Evolutionary conservation across 2,329 filamentous ascomycete genomes (phyloP).

Genomic region (Amauroascus niger): DNA sequence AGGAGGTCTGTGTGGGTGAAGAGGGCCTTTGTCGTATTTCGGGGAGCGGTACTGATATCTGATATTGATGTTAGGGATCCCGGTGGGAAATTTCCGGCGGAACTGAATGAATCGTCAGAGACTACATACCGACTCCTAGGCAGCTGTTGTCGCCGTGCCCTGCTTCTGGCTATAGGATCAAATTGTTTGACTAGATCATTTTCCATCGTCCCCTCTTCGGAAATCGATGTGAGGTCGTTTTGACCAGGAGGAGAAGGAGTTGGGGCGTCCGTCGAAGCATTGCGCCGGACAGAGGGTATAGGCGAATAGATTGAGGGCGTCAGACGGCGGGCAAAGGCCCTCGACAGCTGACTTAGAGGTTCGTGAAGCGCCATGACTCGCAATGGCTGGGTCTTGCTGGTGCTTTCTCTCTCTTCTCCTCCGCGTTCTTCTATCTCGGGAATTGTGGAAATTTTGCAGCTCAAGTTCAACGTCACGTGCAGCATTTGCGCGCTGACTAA

Average conservation of each 20-base stretch:
- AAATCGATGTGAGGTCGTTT: conserved; percentile 38
- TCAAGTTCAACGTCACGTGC: conserved; percentile 7
- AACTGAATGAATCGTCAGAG: conserved; percentile 10
- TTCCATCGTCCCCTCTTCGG: conserved; percentile 24
- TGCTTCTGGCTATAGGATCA: conserved; percentile 42
- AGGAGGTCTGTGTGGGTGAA: conserved; percentile 90
- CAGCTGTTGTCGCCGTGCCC: conserved; percentile 34
- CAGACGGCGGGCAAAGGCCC: conserved; percentile 30
- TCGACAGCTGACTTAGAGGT: conserved; percentile 32
- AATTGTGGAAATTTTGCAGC: conserved; percentile 12
- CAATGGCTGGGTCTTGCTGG: neutral
- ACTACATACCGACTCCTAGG: conserved; percentile 46
- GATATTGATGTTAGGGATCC: conserved; percentile 40
- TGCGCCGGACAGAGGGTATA: conserved; percentile 33
- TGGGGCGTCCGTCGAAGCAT: conserved; percentile 39
- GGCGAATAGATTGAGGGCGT: conserved; percentile 26
- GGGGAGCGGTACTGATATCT: conserved; percentile 83
- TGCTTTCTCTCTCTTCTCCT: neutral
- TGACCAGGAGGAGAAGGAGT: conserved; percentile 24
- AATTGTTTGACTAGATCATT: conserved; percentile 36
- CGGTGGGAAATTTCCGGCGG: neutral
- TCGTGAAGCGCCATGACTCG: conserved; percentile 34
- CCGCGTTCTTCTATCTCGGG: too few species aligned
- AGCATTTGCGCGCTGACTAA: neutral
- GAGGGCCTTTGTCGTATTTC: conserved; percentile 85